Evolutionary conservation across 495 filamentous ascomycete species (phyloP).

Genomic region (Diplogelasinospora grovesii): DNA sequence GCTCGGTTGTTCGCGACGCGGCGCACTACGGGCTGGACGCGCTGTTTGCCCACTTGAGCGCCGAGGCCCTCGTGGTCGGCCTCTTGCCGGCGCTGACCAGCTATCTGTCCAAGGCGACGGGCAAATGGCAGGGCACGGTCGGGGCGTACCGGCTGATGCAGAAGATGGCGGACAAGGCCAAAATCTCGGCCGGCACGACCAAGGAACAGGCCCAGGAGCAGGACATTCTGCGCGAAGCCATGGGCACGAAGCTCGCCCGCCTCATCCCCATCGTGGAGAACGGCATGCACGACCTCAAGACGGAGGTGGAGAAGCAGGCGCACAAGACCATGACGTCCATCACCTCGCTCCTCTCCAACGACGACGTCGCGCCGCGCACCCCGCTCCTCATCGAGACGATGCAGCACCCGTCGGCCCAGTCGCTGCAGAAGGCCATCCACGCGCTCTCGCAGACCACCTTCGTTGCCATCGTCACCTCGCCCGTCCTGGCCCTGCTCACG

Average conservation of each 20-base stretch:
- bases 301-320: conserved; percentile 82
- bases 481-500: conserved; percentile 92
- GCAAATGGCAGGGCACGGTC: conserved; percentile 94
- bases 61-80: conserved; percentile 74
- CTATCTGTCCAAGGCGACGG: conserved; percentile 72
- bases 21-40: conserved; percentile 93
- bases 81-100: conserved; percentile 64
- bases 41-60: conserved; percentile 67
- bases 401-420: conserved; percentile 86
- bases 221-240: conserved; percentile 79
- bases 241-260: conserved; percentile 85
- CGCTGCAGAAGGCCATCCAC: conserved; percentile 89
- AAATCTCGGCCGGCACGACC: conserved; percentile 68
- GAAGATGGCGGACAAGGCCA: conserved; percentile 87
- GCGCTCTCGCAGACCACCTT: conserved; percentile 98
- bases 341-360: conserved; percentile 88
- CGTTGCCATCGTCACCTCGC: conserved; percentile 94
- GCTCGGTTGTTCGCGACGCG: conserved; percentile 75
- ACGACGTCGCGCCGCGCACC: conserved; percentile 90
- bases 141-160: conserved; percentile 77
- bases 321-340: conserved; percentile 85
- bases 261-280: conserved; percentile 88
- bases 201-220: conserved; percentile 77
- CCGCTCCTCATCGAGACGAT: conserved; percentile 91
- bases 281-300: conserved; percentile 95